Conservation (phyloP, 495 filamentous ascomycete genomes). For the Penicillium chermesinum region DNA sequence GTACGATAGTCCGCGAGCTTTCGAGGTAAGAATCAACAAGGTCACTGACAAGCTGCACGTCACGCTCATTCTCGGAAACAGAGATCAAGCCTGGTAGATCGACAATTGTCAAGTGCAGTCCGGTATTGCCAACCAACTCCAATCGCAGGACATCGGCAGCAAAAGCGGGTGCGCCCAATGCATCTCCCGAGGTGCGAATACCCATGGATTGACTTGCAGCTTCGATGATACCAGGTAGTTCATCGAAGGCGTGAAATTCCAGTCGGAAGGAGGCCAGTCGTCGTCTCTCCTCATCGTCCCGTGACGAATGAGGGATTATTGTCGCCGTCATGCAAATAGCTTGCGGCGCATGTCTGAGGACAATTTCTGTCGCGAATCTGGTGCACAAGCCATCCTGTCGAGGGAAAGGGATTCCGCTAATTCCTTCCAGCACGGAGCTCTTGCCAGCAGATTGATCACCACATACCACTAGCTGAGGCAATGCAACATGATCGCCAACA, state of each 20-base stretch:
- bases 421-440: conserved; percentile 43
- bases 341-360: conserved; percentile 18
- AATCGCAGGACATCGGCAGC: conserved; percentile 47
- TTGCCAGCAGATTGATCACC: conserved; percentile 52
- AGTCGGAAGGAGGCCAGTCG: conserved; percentile 5
- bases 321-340: conserved; percentile 7
- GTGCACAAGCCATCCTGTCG: conserved; percentile 34
- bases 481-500: conserved; percentile 49
- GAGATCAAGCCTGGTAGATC: conserved; percentile 49
- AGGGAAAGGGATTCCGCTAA: conserved; percentile 39
- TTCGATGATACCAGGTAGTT: conserved; percentile 43
- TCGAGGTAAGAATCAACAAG: conserved; percentile 31
- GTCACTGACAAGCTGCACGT: conserved; percentile 21
- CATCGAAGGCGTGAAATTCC: conserved; percentile 15
- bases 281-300: conserved; percentile 7
- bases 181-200: conserved; percentile 11
- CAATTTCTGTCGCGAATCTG: conserved; percentile 29
- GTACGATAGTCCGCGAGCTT: conserved; percentile 29
- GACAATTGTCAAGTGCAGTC: conserved; percentile 50
- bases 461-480: conserved; percentile 64
- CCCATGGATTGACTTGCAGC: conserved; percentile 38
- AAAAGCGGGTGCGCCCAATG: conserved; percentile 32
- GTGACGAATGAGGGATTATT: conserved; percentile 11
- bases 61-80: conserved; percentile 24
- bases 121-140: conserved; percentile 45